These are phyloP conservation scores for Aspergillaceae sp. DNA, from an alignment of 2,329 filamentous ascomycete species.

Conservation along the genomic window DNA sequence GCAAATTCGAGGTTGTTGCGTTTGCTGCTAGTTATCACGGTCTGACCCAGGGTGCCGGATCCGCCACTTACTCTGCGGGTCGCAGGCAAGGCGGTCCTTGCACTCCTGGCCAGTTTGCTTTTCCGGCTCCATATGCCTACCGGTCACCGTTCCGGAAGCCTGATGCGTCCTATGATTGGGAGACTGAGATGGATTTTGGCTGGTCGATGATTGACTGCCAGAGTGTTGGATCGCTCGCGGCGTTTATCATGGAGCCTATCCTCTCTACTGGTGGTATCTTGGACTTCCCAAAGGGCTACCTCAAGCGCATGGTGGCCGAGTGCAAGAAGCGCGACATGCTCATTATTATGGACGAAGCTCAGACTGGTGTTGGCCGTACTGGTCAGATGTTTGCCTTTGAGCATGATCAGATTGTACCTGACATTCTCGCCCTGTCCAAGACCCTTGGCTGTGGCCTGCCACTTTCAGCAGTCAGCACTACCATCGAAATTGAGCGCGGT, in stretches of 20 bases:
- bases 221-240: constrained; percentile 54
- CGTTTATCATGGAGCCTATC: constrained; percentile 55
- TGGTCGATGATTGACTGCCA: constrained; percentile 54
- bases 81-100: constrained; percentile 14
- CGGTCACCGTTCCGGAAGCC: constrained; percentile 52
- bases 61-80: constrained; percentile 35
- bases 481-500: constrained; percentile 43
- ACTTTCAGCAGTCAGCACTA: constrained; percentile 50
- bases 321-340: constrained; percentile 50
- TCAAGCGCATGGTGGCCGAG: constrained; percentile 46
- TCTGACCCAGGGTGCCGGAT: constrained; percentile 46
- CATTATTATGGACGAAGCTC: constrained; percentile 53
- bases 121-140: constrained; percentile 55
- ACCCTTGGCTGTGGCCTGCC: constrained; percentile 55
- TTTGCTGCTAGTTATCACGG: constrained; percentile 55
- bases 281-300: constrained; percentile 50
- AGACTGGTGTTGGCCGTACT: constrained; percentile 50
- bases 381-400: constrained; percentile 54
- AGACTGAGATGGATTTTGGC: constrained; percentile 54
- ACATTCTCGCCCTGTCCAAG: constrained; percentile 55
- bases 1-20: constrained; percentile 57
- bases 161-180: constrained; percentile 58
- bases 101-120: constrained; percentile 49
- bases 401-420: constrained; percentile 43
- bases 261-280: constrained; percentile 53